Conservation (phyloP, 192 early-diverging fungal species). For the Allomyces javanicus region DNA sequence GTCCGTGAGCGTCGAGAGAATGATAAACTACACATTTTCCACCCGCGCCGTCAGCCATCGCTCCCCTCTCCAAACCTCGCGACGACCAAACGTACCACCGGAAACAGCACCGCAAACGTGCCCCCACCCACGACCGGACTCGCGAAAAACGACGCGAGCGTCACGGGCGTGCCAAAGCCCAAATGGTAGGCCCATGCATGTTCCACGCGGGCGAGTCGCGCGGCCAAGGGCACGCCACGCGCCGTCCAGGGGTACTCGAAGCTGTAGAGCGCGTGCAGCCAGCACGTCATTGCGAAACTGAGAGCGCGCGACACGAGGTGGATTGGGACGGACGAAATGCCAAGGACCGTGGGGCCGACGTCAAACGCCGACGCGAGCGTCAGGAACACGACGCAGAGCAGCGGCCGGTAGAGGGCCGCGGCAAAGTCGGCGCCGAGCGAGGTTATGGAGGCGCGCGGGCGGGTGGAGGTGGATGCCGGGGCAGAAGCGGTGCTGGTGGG, state of each 20-base stretch:
- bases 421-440: neutral
- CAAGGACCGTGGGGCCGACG: neutral
- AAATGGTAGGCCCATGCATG: neutral
- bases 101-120: neutral
- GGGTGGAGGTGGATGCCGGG: neutral
- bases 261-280: neutral
- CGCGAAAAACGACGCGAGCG: neutral
- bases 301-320: neutral
- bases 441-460: neutral
- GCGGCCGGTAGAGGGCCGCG: neutral
- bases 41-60: too few relatives aligned
- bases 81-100: neutral
- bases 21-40: too few relatives aligned
- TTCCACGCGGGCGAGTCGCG: neutral
- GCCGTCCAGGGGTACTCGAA: neutral
- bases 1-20: too few relatives aligned
- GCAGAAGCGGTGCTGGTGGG: too few relatives aligned
- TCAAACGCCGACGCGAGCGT: neutral
- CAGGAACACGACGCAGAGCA: neutral
- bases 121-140: neutral
- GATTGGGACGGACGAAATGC: too few relatives aligned
- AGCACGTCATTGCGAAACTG: neutral
- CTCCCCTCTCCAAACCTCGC: too few relatives aligned
- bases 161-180: neutral
- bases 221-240: neutral